Evolutionary conservation across 2,329 filamentous ascomycete species (phyloP).

Genomic region (Diaporthe nobilis): DNA sequence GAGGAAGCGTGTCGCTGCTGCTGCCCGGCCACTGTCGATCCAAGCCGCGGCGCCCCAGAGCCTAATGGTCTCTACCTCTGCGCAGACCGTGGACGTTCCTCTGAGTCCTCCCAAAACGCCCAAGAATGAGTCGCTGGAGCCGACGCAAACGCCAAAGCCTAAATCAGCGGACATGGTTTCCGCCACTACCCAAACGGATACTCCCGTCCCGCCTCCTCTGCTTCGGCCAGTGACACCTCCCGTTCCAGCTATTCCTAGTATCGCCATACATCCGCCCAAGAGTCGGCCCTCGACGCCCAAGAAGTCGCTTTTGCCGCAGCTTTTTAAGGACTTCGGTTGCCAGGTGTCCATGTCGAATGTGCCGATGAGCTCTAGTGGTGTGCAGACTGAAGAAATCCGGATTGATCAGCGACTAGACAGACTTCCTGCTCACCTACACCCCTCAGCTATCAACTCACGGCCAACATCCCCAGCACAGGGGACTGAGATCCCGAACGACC

Average conservation of each 20-base stretch:
- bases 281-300: constrained; percentile 86
- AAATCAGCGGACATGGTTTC: constrained; percentile 61
- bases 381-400: constrained; percentile 94
- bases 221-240: constrained; percentile 48
- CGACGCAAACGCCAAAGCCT: constrained; percentile 56
- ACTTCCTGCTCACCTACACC: constrained; percentile 83
- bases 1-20: constrained; percentile 74
- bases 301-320: constrained; percentile 81
- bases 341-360: constrained; percentile 76
- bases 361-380: constrained; percentile 65
- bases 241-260: constrained; percentile 79
- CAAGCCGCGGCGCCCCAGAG: constrained; percentile 56
- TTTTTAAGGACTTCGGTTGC: constrained; percentile 85
- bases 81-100: constrained; percentile 74
- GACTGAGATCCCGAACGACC: constrained; percentile 47
- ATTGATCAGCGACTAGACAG: constrained; percentile 83
- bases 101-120: constrained; percentile 77
- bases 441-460: constrained; percentile 78
- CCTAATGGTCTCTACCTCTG: constrained; percentile 75
- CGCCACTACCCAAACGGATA: constrained; percentile 74
- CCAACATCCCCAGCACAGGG: constrained; percentile 67
- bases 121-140: constrained; percentile 61
- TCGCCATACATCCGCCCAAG: constrained; percentile 90
- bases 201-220: constrained; percentile 54
- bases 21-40: constrained; percentile 62